A percentile compares a stretch with the other conserved stretches of the same genome.
These are phyloP conservation scores for Puccinia polysora DNA, from an alignment of 1,284 basidiomycete genomes.

Conservation along the genomic window DNA sequence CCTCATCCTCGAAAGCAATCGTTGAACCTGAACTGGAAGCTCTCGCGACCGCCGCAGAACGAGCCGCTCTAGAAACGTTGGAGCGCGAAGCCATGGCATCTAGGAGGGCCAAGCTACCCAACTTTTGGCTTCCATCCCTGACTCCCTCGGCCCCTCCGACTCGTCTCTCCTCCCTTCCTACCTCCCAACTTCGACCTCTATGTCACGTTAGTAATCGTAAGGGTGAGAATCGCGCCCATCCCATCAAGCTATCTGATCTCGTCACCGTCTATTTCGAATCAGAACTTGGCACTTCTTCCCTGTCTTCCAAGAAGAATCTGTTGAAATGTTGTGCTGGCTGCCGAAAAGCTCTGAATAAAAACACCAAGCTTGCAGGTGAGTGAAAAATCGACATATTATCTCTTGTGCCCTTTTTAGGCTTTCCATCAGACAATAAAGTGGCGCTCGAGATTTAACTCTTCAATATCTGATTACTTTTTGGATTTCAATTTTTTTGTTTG, in stretches of 20 bases:
- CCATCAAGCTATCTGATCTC: conserved; percentile 28
- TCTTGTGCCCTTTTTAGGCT: not conserved
- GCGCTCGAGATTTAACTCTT: not conserved
- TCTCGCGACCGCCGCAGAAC: conserved; percentile 28
- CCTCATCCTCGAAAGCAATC: not conserved
- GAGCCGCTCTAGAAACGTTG: conserved; percentile 19
- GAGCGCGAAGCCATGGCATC: conserved; percentile 24
- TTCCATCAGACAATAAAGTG: not conserved
- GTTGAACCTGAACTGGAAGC: conserved; percentile 4
- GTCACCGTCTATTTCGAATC: conserved; percentile 23
- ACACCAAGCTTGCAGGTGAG: conserved; percentile 34
- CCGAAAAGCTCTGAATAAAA: conserved; percentile 31
- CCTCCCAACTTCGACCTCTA: conserved; percentile 19
- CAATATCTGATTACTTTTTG: not conserved
- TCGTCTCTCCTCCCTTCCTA: not conserved
- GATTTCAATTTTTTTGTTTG: not conserved
- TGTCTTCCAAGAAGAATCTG: not conserved
- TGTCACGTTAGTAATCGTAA: conserved; percentile 28
- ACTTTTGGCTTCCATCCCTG: conserved; percentile 42
- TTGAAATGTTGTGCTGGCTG: conserved; percentile 40
- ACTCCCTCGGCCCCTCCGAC: conserved; percentile 33
- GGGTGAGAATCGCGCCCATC: conserved; percentile 38
- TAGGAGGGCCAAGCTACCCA: conserved; percentile 30
- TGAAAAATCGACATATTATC: not conserved
- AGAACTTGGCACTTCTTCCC: conserved; percentile 1